phyloP scores from a whole-genome alignment of 306 rosid species.

The Luffa aegyptiaca region DNA sequence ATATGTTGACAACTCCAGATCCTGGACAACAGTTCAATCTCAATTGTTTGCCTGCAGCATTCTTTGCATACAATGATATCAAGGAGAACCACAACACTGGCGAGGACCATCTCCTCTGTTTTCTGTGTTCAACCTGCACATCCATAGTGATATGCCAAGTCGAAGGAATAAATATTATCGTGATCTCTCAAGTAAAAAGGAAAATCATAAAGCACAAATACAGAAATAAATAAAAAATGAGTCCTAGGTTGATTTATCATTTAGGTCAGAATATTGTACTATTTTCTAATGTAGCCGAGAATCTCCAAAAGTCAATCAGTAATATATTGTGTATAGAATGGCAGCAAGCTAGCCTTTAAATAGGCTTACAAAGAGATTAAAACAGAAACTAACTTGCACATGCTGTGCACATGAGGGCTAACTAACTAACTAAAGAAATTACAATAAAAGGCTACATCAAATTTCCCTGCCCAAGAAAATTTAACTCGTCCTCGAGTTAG shows the following conservation, averaged over 20 bases:
- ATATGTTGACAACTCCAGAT: slow-evolving; percentile 71
- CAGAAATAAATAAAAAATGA: slow-evolving; percentile 11
- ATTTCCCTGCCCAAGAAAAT: no score
- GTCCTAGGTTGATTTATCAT: not conserved
- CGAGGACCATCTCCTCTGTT: slow-evolving; percentile 54
- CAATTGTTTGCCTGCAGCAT: slow-evolving; percentile 54
- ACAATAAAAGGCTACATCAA: no score
- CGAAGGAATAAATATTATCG: not conserved
- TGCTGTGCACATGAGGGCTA: no score
- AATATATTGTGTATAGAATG: no score
- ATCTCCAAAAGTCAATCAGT: no score
- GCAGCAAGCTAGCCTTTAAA: no score
- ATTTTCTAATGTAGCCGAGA: no score
- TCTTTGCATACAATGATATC: slow-evolving; percentile 73
- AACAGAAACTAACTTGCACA: no score
- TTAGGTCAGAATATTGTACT: not conserved
- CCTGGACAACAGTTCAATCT: slow-evolving; percentile 61
- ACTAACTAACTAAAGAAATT: no score
- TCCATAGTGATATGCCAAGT: not conserved
- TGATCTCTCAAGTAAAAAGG: not conserved
- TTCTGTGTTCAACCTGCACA: slow-evolving; percentile 57
- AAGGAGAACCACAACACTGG: slow-evolving; percentile 67
- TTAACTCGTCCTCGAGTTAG: no score
- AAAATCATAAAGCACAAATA: slow-evolving; percentile 11
- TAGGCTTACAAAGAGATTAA: no score